These are phyloP conservation scores for Cynara cardunculus DNA, from an alignment of 129 eudicot species.

Conservation along the genomic window DNA sequence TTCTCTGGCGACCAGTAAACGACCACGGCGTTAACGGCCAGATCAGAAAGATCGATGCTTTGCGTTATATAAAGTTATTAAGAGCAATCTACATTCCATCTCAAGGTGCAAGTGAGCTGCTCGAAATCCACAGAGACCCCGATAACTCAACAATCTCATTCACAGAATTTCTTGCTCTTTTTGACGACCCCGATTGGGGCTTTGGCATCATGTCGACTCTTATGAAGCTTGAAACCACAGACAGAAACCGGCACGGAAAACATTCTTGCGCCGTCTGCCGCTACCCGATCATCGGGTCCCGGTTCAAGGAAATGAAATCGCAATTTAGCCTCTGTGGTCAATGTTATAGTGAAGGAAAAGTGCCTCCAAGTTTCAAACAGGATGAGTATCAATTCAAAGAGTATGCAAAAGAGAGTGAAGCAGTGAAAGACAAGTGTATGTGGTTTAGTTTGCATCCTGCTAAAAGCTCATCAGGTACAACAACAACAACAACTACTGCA, in stretches of 20 bases:
- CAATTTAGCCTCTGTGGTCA: slow-evolving; percentile 81
- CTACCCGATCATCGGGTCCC: slow-evolving; percentile 87
- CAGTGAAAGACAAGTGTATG: slow-evolving; percentile 83
- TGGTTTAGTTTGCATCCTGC: slow-evolving; percentile 62
- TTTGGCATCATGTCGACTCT: slow-evolving; percentile 73
- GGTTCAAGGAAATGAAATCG: slow-evolving; percentile 83
- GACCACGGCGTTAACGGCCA: slow-evolving; percentile 37
- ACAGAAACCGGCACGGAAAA: slow-evolving; percentile 80
- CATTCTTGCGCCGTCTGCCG: slow-evolving; percentile 80
- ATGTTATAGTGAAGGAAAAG: slow-evolving; percentile 95
- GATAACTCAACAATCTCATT: slow-evolving; percentile 65
- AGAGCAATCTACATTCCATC: slow-evolving; percentile 86
- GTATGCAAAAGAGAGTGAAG: slow-evolving; percentile 71
- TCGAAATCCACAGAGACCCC: slow-evolving; percentile 79
- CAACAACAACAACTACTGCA: not conserved
- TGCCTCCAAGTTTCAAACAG: slow-evolving; percentile 69
- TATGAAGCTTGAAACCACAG: slow-evolving; percentile 73
- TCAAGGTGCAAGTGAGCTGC: slow-evolving; percentile 69
- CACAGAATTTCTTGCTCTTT: slow-evolving; percentile 67
- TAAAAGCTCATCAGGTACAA: slow-evolving; percentile 29
- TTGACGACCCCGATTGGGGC: slow-evolving; percentile 95
- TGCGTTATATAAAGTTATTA: slow-evolving; percentile 57
- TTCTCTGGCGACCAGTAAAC: slow-evolving; percentile 72
- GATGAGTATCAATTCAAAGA: slow-evolving; percentile 89
- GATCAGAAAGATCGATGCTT: slow-evolving; percentile 65